A percentile compares a stretch with the other conserved stretches of the same genome.
Conservation (phyloP, 768 basidiomycete genomes). For the Trametes punicea region DNA sequence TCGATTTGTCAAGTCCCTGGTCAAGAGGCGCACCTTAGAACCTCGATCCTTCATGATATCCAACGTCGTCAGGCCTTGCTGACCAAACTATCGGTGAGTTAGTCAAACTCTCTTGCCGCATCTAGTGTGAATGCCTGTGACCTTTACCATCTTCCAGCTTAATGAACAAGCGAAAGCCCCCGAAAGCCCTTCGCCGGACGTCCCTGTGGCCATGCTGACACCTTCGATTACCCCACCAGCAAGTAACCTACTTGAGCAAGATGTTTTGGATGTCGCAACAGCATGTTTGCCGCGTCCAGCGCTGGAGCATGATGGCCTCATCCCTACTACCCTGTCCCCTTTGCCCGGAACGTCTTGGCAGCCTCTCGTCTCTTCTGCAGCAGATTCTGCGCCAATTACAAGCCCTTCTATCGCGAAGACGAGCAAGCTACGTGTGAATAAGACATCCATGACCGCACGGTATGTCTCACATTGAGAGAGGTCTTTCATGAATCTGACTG, state of each 20-base stretch:
- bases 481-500: no score
- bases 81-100: neutral
- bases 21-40: neutral
- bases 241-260: no score
- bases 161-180: neutral
- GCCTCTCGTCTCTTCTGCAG: no score
- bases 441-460: neutral
- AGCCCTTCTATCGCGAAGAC: neutral
- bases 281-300: no score
- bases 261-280: neutral
- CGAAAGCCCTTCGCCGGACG: neutral
- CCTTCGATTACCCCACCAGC: neutral
- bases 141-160: neutral
- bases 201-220: neutral
- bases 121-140: neutral
- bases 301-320: no score
- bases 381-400: neutral
- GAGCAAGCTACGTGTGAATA: neutral
- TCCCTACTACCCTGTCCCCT: neutral
- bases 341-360: no score
- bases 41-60: neutral
- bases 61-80: neutral
- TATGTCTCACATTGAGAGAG: neutral
- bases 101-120: neutral
- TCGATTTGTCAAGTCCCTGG: neutral